phyloP scores from a whole-genome alignment of 1,284 basidiomycete genomes.

The Pterula multifida region DNA sequence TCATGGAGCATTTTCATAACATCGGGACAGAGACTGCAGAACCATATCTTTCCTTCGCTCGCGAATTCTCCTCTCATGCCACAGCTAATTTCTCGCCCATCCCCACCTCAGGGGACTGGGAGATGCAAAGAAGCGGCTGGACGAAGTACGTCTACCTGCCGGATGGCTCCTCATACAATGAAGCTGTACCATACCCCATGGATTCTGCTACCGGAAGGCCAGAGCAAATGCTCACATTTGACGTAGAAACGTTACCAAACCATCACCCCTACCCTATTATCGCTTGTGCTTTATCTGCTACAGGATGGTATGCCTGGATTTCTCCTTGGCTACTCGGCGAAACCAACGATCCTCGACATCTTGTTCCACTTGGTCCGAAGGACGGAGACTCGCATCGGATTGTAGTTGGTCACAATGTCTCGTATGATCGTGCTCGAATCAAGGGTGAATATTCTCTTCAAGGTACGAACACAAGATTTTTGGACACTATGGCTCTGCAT shows the following conservation, averaged over 20 bases:
- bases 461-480: conserved; percentile 67
- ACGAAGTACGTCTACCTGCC: conserved; percentile 65
- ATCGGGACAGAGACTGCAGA: conserved; percentile 66
- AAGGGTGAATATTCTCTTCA: conserved; percentile 75
- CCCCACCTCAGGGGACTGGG: conserved; percentile 54
- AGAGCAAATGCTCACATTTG: conserved; percentile 78
- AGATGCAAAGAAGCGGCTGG: conserved; percentile 73
- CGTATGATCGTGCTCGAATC: conserved; percentile 84
- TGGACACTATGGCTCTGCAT: conserved; percentile 95
- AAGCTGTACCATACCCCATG: conserved; percentile 49
- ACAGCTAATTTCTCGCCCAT: conserved; percentile 43
- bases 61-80: conserved; percentile 36
- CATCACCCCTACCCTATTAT: conserved; percentile 79
- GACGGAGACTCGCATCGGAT: conserved; percentile 41
- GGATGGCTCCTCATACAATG: conserved; percentile 57
- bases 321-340: conserved; percentile 85
- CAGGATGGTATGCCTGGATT: conserved; percentile 94
- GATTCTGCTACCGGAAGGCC: conserved; percentile 34
- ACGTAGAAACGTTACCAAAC: conserved; percentile 88
- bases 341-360: conserved; percentile 50
- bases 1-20: conserved; percentile 84
- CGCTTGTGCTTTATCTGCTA: conserved; percentile 77
- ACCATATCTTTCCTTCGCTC: conserved; percentile 75
- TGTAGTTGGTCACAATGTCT: conserved; percentile 90
- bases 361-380: conserved; percentile 59